Evolutionary conservation across 2,329 filamentous ascomycete species (phyloP), one percentile per base, ranked within the genome.

Genomic region (Neonectria sp.): DNA sequence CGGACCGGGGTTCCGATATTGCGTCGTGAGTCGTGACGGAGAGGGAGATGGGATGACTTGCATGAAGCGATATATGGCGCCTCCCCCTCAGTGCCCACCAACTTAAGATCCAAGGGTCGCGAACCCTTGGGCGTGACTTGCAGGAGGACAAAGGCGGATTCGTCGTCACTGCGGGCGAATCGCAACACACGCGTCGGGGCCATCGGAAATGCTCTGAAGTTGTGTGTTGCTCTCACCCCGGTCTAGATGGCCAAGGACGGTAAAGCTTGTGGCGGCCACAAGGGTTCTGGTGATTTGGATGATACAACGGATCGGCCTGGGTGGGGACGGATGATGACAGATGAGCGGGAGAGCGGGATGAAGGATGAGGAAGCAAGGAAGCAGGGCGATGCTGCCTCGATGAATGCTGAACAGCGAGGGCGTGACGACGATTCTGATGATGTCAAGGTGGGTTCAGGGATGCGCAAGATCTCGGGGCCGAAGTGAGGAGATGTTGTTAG

Each of bases 41-140:
- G 51, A 60, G 46, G 63, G 58, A 64, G 55, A 75, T 68, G 70
- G 65, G 60, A 71, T 66, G 70, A 85, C 88, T 86, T 83, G 91
- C 90, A 80, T 68, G 85, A 85, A 63, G 84, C 79, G 48, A 85
- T 82, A 79, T 90, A 93, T 7, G 90, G 86, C 55, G 84, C 86
- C 63, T 88, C 85, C 61, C 89, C 89, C 74, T 95, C 92, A 33
- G 92, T 94, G 37, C 88, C 92, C 37, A 91, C 84, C 33, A 95
- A 79, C 76, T 89, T 90, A 53, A 93, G 79, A 78, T 94, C 91
- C 33, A 94, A 81, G 1, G 86, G 84, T 64, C 84, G 84, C 40
- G 83, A 80, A 43, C 82, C 83, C 62, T 79, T 85, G 25, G 86
- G 81, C 2, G 83, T 83, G 63, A 90, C 86, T 73, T 92, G 86